phyloP scores from a whole-genome alignment of 2,329 filamentous ascomycete species.

The Aspergillus uvarum region DNA sequence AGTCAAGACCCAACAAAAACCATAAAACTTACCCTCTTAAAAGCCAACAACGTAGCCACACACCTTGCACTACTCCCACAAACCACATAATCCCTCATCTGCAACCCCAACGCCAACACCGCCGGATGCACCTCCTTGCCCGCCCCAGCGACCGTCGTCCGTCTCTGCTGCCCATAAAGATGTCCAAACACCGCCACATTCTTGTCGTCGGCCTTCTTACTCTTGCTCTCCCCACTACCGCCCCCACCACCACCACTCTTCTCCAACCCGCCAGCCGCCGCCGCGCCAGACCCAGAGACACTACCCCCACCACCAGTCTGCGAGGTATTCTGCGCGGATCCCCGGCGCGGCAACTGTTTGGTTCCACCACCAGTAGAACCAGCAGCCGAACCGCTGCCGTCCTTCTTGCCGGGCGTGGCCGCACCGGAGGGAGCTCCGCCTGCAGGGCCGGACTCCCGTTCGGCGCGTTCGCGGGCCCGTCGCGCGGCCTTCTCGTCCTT shows the following conservation, averaged over 20 bases:
- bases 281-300: not conserved
- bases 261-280: not conserved
- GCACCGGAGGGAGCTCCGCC: constrained; percentile 31
- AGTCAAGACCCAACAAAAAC: not conserved
- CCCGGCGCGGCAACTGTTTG: constrained; percentile 35
- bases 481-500: constrained; percentile 90
- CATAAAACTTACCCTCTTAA: constrained; percentile 68
- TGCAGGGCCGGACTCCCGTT: constrained; percentile 47
- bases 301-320: constrained; percentile 39
- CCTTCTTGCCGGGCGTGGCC: constrained; percentile 27
- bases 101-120: constrained; percentile 79
- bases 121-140: constrained; percentile 78
- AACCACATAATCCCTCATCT: constrained; percentile 84
- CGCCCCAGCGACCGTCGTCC: constrained; percentile 59
- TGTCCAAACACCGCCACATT: constrained; percentile 78
- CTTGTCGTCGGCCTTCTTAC: constrained; percentile 63
- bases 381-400: constrained; percentile 30
- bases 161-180: constrained; percentile 73
- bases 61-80: constrained; percentile 87
- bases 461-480: constrained; percentile 68
- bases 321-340: constrained; percentile 38
- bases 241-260: constrained; percentile 16
- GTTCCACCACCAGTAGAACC: constrained; percentile 24
- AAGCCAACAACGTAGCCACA: constrained; percentile 81
- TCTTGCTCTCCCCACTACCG: constrained; percentile 40